Conservation (phyloP, 441 rosid genomes). For the Erodium moschatum region DNA sequence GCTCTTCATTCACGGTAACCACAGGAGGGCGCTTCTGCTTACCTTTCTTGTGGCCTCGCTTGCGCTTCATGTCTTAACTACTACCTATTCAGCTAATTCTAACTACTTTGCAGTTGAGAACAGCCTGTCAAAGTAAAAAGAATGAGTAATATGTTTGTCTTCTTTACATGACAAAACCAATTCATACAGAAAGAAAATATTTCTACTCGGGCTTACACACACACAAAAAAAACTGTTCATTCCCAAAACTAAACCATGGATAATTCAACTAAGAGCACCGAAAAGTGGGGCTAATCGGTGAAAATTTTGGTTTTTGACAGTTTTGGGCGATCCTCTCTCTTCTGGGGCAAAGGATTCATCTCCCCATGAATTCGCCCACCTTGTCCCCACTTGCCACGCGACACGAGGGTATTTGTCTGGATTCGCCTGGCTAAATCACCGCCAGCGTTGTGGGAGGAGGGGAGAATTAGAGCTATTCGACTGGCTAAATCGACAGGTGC, state of each 20-base stretch:
- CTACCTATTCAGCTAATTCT: neutral
- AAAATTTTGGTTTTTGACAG: too few species aligned
- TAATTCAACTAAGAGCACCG: neutral
- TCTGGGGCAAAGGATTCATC: too few species aligned
- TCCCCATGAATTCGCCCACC: too few species aligned
- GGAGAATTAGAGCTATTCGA: too few species aligned
- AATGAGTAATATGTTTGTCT: too few species aligned
- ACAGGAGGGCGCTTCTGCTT: conserved; percentile 31
- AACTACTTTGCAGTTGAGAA: neutral
- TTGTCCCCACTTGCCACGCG: too few species aligned
- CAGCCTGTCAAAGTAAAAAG: neutral
- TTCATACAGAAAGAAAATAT: neutral
- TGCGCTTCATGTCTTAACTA: conserved; percentile 61
- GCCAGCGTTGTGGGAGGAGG: too few species aligned
- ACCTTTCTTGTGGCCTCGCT: conserved; percentile 71
- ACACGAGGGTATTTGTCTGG: too few species aligned
- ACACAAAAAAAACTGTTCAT: neutral
- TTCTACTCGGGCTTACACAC: neutral
- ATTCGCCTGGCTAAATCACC: too few species aligned
- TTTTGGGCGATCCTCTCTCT: too few species aligned
- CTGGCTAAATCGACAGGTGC: too few species aligned
- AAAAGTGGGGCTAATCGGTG: too few species aligned
- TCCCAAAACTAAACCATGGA: neutral
- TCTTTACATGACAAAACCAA: neutral
- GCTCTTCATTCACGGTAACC: conserved; percentile 27